Evolutionary conservation across 129 eudicot genomes (phyloP).

Genomic region (Flaveria trinervia): DNA sequence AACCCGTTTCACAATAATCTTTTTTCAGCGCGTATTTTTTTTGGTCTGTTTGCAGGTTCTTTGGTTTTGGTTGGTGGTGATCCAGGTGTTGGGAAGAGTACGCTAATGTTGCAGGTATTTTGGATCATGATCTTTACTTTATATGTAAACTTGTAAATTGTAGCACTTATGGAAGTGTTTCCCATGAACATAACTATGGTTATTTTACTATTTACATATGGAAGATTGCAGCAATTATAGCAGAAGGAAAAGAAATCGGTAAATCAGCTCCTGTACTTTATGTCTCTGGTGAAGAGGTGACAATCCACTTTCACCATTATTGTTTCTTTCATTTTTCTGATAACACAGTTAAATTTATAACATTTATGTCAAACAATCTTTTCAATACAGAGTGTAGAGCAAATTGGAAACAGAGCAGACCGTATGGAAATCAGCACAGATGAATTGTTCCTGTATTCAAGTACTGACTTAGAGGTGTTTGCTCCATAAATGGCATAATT

Average conservation of each 20-base stretch:
- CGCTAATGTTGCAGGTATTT: constrained; percentile 78
- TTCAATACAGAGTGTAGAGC: constrained; percentile 86
- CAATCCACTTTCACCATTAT: constrained; percentile 4
- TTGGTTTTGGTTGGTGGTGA: constrained; percentile 92
- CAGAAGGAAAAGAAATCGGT: constrained; percentile 58
- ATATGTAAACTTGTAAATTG: neutral
- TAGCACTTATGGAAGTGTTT: constrained; percentile 10
- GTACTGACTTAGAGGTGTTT: constrained; percentile 86
- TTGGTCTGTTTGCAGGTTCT: constrained; percentile 57
- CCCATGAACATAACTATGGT: neutral
- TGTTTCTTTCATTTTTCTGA: constrained; percentile 8
- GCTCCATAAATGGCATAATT: neutral
- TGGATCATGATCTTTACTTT: neutral
- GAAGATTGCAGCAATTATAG: constrained; percentile 86
- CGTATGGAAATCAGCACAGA: constrained; percentile 73
- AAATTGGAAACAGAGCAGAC: constrained; percentile 90
- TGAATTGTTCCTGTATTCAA: constrained; percentile 72
- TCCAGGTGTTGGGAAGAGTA: constrained; percentile 99
- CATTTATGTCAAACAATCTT: constrained; percentile 4
- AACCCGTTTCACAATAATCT: constrained; percentile 4
- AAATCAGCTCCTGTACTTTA: constrained; percentile 76
- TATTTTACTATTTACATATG: constrained; percentile 22
- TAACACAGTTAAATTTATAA: neutral
- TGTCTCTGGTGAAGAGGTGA: constrained; percentile 97
- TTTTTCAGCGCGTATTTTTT: neutral